Evolutionary conservation across 257 asterid species (phyloP), one percentile per base, ranked within the genome.

Genomic region (Dorcoceras hygrometricum): DNA sequence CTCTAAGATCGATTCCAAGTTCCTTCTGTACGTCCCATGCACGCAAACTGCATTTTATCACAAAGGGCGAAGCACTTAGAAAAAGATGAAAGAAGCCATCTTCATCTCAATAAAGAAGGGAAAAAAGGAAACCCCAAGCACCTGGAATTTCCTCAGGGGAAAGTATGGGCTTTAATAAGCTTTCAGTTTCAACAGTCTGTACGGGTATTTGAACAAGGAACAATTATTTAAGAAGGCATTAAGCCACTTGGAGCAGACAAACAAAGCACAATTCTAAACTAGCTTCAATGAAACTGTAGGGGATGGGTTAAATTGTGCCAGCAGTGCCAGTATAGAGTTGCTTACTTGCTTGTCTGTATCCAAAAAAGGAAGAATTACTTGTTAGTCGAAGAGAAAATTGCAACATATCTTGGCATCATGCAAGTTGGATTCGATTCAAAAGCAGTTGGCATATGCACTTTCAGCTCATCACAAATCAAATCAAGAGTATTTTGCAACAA

Each of bases 131-230:
- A 36, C 61, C 32, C 36, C 58, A 31, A 11, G 48, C 68, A 93
- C 99, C 95, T 57, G 84, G 79, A 75, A 81, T 75, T 87, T 90
- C 95, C 59, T 86, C 97, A 50, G 82, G 82, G 57, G 89, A 82
- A 76, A 85, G 81, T 75, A 90, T 78, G 65, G 95, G 96, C 70
- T 82, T 88, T 71, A 90, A 75, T 76, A 94, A 79, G 74, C 90
- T 87, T 79, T 94, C 95, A 12, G 96, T 85, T 81, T 88, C 93
- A 78, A 88, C 93, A 8, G 80, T 72, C 99, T 94, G 84, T 57
- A 62, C 73, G 66, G 62, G 43, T 63, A 72, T 55, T 48, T 70
- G 50, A 75, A 75, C 23, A 56, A 68, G 27, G 8, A 28, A 65
- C 20, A 65, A 51, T 24, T 22, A 59, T 2, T n/a, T 34, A 39